Percentiles rank a stretch among this genome's conserved stretches.
These are phyloP conservation scores for Candida ficus DNA, from an alignment of 805 yeast species.

Conservation along the genomic window DNA sequence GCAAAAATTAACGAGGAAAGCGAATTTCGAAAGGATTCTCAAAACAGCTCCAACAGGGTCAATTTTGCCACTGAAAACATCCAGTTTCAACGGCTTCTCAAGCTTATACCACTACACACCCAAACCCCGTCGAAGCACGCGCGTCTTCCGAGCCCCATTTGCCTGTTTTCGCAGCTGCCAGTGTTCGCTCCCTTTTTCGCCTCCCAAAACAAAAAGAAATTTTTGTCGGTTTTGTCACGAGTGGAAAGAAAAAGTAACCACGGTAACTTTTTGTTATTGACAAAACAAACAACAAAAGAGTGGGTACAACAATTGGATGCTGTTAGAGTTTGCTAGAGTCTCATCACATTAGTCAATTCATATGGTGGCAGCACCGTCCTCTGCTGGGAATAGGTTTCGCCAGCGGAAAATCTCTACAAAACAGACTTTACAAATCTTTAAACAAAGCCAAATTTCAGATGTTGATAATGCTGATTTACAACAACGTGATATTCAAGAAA, in stretches of 20 bases:
- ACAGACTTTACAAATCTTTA: constrained; percentile 72
- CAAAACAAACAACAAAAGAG: too few relatives aligned
- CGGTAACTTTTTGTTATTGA: too few relatives aligned
- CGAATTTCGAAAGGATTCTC: background rate
- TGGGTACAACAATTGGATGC: too few relatives aligned
- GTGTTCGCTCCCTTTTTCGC: too few relatives aligned
- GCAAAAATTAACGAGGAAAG: too few relatives aligned
- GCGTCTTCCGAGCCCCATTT: too few relatives aligned
- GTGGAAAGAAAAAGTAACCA: too few relatives aligned
- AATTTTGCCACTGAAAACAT: background rate
- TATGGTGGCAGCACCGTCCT: constrained; percentile 18
- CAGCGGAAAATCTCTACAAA: constrained; percentile 93
- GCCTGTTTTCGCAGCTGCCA: too few relatives aligned
- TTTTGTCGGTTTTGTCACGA: too few relatives aligned
- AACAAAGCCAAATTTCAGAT: constrained; percentile 77
- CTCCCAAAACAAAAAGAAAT: too few relatives aligned
- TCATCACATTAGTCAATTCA: background rate
- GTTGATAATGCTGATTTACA: constrained; percentile 64
- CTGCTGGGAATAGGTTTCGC: constrained; percentile 54
- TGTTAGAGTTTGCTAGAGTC: too few relatives aligned
- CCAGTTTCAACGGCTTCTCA: background rate
- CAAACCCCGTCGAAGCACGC: too few relatives aligned
- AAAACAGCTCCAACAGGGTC: background rate
- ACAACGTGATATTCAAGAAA: constrained; percentile 81
- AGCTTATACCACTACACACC: background rate